phyloP scores from a whole-genome alignment of 371 early-diverging fungal species.

The Globomyces sp. region DNA sequence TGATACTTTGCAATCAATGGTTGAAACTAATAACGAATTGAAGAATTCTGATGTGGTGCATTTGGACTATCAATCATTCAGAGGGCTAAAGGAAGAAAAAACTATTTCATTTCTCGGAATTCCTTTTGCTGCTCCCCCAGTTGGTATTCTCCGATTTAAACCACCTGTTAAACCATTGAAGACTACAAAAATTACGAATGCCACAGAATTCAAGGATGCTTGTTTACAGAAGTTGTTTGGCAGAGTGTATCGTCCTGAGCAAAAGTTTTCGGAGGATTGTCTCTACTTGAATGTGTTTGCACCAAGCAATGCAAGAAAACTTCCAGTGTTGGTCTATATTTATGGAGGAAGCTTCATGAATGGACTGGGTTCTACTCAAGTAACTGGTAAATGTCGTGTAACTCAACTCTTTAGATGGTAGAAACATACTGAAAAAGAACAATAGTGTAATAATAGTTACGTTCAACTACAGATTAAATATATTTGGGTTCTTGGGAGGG shows the following conservation, averaged over 20 bases:
- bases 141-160: constrained; percentile 24
- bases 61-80: constrained; percentile 11
- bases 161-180: constrained; percentile 12
- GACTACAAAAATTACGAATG: background rate
- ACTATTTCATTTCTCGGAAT: constrained; percentile 23
- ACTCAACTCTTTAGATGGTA: constrained; percentile 17
- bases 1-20: constrained; percentile 3
- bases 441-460: constrained; percentile 32
- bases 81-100: constrained; percentile 11
- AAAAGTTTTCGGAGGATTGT: constrained; percentile 22
- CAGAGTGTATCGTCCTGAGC: background rate
- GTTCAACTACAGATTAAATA: constrained; percentile 37
- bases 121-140: constrained; percentile 31
- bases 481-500: constrained; percentile 33
- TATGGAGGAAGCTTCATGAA: constrained; percentile 28
- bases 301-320: constrained; percentile 10
- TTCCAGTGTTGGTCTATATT: constrained; percentile 31
- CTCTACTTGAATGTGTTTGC: constrained; percentile 27
- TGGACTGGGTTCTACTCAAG: constrained; percentile 3
- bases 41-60: too few relatives aligned
- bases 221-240: constrained; percentile 2
- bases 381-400: background rate
- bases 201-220: constrained; percentile 1
- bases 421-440: constrained; percentile 6
- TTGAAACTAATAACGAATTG: background rate